These are phyloP conservation scores for Xylariales sp. DNA, from an alignment of 2,329 filamentous ascomycete genomes.

Conservation along the genomic window DNA sequence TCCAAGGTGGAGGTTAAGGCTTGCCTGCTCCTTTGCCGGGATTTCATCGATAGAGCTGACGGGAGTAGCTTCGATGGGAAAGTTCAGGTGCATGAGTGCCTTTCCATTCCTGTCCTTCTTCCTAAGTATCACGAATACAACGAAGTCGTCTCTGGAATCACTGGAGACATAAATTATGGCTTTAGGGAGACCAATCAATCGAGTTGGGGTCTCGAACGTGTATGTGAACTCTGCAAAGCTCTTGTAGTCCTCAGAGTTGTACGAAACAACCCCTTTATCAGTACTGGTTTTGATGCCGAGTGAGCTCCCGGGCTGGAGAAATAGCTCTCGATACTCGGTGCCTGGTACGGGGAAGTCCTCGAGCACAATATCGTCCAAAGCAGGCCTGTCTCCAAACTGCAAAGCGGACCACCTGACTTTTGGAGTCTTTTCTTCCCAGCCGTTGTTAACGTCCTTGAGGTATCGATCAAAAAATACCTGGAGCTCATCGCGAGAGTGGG, in stretches of 20 bases:
- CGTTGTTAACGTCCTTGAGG: constrained; percentile 36
- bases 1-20: constrained; percentile 35
- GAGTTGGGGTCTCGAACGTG: constrained; percentile 31
- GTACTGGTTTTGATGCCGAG: constrained; percentile 6
- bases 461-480: constrained; percentile 40
- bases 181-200: constrained; percentile 42
- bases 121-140: constrained; percentile 36
- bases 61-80: constrained; percentile 27
- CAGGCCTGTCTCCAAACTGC: constrained; percentile 26
- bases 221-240: constrained; percentile 28
- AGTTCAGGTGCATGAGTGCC: constrained; percentile 34
- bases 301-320: constrained; percentile 13
- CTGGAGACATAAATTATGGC: constrained; percentile 41
- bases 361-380: constrained; percentile 26
- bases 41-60: constrained; percentile 22
- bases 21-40: constrained; percentile 28
- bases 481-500: constrained; percentile 30
- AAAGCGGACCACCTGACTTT: constrained; percentile 36
- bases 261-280: constrained; percentile 14
- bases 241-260: constrained; percentile 25
- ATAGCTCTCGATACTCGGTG: constrained; percentile 28
- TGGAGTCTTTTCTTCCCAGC: constrained; percentile 39
- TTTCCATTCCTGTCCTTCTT: constrained; percentile 39
- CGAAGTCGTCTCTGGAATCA: constrained; percentile 36
- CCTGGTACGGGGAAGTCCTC: constrained; percentile 28